phyloP scores from a whole-genome alignment of 73 alveolate species.

The Uronychia setigera region DNA sequence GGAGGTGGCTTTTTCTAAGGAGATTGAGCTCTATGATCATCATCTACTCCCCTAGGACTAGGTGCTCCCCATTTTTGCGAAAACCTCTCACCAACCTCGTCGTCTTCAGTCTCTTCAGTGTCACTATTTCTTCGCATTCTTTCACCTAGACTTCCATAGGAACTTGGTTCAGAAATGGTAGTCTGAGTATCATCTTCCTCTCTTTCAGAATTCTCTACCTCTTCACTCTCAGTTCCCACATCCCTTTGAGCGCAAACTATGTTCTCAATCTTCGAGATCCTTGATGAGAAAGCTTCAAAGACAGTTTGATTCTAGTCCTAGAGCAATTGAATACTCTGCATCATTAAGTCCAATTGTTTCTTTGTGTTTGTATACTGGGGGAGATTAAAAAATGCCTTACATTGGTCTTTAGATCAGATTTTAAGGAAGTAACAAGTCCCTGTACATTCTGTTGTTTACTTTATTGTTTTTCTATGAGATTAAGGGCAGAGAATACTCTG shows the following conservation, averaged over 20 bases:
- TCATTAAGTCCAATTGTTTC: no score
- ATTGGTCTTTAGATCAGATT: neutral
- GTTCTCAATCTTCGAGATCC: neutral
- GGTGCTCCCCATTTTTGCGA: neutral
- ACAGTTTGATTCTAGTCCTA: no score
- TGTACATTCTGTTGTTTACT: neutral
- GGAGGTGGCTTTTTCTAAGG: no score
- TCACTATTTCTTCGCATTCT: neutral
- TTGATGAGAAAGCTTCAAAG: no score
- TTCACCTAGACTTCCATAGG: neutral
- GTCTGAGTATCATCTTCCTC: neutral
- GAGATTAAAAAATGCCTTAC: no score
- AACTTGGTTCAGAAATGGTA: neutral
- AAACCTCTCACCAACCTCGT: neutral
- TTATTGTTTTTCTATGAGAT: neutral
- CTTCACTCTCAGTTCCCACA: neutral
- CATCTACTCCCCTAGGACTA: neutral
- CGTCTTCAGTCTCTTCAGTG: slow-evolving; percentile 5
- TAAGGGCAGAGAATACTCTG: neutral
- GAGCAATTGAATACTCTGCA: no score
- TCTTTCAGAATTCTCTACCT: neutral
- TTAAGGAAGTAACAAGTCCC: neutral
- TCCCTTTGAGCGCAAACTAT: neutral
- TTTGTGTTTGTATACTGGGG: no score
- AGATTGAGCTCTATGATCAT: no score